Percentiles rank a stretch among this genome's conserved stretches.
phyloP scores from a whole-genome alignment of 371 early-diverging fungal genomes.

The Rhizopus arrhizus region DNA sequence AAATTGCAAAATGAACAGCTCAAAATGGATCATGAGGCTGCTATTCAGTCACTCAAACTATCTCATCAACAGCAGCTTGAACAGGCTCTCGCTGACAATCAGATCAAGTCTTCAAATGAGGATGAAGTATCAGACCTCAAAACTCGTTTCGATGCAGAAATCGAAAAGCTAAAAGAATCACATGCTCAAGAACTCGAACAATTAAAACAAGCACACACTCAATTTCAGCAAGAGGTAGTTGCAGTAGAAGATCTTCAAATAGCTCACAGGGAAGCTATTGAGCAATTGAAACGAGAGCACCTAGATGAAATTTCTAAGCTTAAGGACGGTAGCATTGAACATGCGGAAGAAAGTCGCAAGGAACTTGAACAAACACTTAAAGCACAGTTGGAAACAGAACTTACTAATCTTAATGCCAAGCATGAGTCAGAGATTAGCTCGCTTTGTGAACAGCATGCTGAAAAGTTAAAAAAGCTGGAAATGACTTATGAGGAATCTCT shows the following conservation, averaged over 20 bases:
- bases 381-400: constrained; percentile 1
- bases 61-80: constrained; percentile 13
- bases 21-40: constrained; percentile 2
- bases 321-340: background rate
- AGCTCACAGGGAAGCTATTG: constrained; percentile 10
- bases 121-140: constrained; percentile 4
- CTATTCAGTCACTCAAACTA: constrained; percentile 8
- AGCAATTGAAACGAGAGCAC: constrained; percentile 23
- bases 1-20: background rate
- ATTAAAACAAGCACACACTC: background rate
- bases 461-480: constrained; percentile 1
- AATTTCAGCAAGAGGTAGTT: background rate
- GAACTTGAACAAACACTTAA: constrained; percentile 11
- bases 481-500: constrained; percentile 5
- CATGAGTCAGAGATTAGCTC: constrained; percentile 9
- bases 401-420: background rate
- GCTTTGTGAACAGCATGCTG: constrained; percentile 7
- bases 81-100: background rate
- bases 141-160: background rate
- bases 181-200: constrained; percentile 3
- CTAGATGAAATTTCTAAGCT: constrained; percentile 1
- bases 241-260: constrained; percentile 15
- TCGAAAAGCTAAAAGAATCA: constrained; percentile 5
- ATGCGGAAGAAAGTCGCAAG: constrained; percentile 2
- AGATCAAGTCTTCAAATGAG: background rate